phyloP scores from a whole-genome alignment of 345 rosid genomes.

The Stellera chamaejasme region DNA sequence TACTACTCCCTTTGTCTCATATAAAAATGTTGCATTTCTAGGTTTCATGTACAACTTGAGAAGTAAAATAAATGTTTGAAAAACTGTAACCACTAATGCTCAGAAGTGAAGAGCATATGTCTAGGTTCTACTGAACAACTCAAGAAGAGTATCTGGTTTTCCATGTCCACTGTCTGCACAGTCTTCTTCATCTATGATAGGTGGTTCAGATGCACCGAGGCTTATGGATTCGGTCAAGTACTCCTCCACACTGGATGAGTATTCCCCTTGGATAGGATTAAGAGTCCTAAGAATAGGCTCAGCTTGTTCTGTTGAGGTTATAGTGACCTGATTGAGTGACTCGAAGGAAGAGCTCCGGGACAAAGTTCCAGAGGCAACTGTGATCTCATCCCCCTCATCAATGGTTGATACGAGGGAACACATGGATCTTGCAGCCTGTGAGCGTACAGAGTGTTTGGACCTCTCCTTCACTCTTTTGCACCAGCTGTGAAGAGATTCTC shows the following conservation, averaged over 20 bases:
- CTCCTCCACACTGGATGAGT: slow-evolving; percentile 47
- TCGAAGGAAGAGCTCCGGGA: slow-evolving; percentile 62
- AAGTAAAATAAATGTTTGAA: too few species aligned
- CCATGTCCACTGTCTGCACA: slow-evolving; percentile 19
- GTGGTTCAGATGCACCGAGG: slow-evolving; percentile 24
- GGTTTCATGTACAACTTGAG: too few species aligned
- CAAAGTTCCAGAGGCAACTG: slow-evolving; percentile 63
- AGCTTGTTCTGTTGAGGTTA: slow-evolving; percentile 42
- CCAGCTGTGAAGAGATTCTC: slow-evolving; percentile 96
- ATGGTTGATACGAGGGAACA: slow-evolving; percentile 69
- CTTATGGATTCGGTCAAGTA: slow-evolving; percentile 46
- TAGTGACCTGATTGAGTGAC: slow-evolving; percentile 57
- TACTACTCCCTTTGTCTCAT: too few species aligned
- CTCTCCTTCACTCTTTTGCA: slow-evolving; percentile 73
- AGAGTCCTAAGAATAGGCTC: slow-evolving; percentile 37
- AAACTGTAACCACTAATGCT: too few species aligned
- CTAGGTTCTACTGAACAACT: slow-evolving; percentile 52
- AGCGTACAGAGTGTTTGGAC: slow-evolving; percentile 45
- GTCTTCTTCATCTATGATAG: slow-evolving; percentile 34
- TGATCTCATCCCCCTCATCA: slow-evolving; percentile 74
- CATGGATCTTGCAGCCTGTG: slow-evolving; percentile 55
- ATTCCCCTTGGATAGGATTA: slow-evolving; percentile 21
- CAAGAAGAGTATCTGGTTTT: slow-evolving; percentile 43
- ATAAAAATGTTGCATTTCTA: too few species aligned
- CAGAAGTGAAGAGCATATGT: neutral